Base-by-base conservation (phyloP, 2,329 filamentous ascomycete genomes). In the Fonsecaea monophora region DNA sequence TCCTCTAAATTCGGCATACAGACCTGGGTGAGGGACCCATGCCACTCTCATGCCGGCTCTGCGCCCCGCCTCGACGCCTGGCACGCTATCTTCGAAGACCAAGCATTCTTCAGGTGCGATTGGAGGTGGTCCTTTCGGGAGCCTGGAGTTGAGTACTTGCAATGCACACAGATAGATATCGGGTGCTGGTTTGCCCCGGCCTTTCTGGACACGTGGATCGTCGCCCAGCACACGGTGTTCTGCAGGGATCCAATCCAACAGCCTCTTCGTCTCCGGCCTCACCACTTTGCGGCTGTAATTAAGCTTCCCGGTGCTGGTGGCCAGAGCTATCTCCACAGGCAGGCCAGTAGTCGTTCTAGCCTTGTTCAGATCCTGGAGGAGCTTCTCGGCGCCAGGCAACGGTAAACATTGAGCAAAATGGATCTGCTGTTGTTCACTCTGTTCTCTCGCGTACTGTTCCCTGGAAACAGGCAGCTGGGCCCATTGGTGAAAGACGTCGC, bases 51-150 rank as follows among this genome's bases (percentile, higher is more conserved):
- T 98, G 0, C 94, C 94, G 0, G 95, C 95, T 70, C 95, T 87
- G 60, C 95, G 84, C 4, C 93, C 95, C 1, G 92, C 88, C 80
- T 98, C 95, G 3, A 97, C 92, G 4, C 95, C 95, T 0, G 93
- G 92, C 1, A 98, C 93, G 53, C 90, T 92, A 78, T 99, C 95
- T 80, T 99, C 95, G 74, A 99, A 98, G 0, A 98, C 95, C n/a
- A 99, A 83, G 76, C 95, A 98, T 79, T 98, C 94, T 71, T 91
- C 90, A 0, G 93, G 92, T 62, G 77, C 83, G 69, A 99, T 89
- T 61, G 84, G 83, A 66, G 85, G 81, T 70, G 84, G 81, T 60
- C 90, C 88, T 0, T 87, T 87, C 3, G 83, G 79, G 0, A 96
- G 82, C n/a, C 87, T 87, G 53, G 86, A 86, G 79, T 98, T 98